Evolutionary conservation across 345 rosid genomes (phyloP).

Genomic region (Euphorbia tirucalli): DNA sequence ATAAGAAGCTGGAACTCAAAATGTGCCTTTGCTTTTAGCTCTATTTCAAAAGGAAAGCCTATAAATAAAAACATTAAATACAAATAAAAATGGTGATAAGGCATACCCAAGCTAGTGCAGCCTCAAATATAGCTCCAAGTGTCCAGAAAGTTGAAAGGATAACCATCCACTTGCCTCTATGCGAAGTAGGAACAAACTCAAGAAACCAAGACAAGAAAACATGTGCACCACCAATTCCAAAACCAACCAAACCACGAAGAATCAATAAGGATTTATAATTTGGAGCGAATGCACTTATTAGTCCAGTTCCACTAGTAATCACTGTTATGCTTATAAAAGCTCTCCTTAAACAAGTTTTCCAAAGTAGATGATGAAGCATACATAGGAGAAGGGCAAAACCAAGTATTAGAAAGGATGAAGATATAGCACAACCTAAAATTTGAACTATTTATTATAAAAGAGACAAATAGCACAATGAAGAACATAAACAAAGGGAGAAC

Average conservation of each 20-base stretch:
- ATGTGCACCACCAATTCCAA: constrained; percentile 27
- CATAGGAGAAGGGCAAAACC: background rate
- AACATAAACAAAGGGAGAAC: background rate
- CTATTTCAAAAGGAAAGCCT: background rate
- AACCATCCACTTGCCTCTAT: constrained; percentile 13
- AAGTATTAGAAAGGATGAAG: background rate
- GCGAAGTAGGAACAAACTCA: constrained; percentile 24
- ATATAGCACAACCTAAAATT: background rate
- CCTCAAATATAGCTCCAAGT: constrained; percentile 2
- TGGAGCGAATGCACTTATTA: constrained; percentile 27
- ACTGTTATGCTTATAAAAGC: constrained; percentile 17
- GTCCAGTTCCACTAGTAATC: constrained; percentile 25
- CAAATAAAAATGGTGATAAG: background rate
- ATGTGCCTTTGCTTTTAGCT: too few species aligned
- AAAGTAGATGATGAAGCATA: background rate
- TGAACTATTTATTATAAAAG: background rate
- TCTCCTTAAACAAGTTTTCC: constrained; percentile 12
- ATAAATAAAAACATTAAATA: background rate
- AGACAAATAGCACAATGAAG: background rate
- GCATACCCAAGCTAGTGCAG: constrained; percentile 3
- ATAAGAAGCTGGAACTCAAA: too few species aligned
- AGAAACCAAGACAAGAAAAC: constrained; percentile 29
- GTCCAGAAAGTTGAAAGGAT: constrained; percentile 10
- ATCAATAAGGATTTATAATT: constrained; percentile 14
- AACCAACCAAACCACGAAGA: constrained; percentile 22